phyloP scores from a whole-genome alignment of 2,329 filamentous ascomycete genomes.

The Aspergillus cejpii region DNA sequence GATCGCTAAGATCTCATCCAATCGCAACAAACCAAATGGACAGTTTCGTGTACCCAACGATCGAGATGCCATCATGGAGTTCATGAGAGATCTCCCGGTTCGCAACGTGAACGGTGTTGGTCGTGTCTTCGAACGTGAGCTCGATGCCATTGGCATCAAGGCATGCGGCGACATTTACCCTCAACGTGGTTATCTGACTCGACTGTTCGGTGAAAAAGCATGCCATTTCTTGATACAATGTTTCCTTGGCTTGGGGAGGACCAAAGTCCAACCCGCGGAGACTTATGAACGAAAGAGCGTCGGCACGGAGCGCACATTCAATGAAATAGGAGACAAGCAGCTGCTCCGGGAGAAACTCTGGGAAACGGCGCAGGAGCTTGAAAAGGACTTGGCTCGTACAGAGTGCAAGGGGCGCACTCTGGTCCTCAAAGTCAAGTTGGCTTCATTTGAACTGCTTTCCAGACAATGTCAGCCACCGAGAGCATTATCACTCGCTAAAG shows the following conservation, averaged over 20 bases:
- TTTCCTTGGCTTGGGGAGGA: constrained; percentile 79
- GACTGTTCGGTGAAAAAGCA: constrained; percentile 84
- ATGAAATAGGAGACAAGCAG: constrained; percentile 63
- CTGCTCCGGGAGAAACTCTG: constrained; percentile 70
- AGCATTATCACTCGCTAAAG: constrained; percentile 65
- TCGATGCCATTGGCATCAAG: constrained; percentile 78
- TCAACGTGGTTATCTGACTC: constrained; percentile 64
- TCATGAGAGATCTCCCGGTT: constrained; percentile 76
- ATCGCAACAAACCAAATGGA: constrained; percentile 93
- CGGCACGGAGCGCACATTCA: constrained; percentile 87
- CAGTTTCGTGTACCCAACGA: constrained; percentile 73
- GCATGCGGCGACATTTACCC: constrained; percentile 82
- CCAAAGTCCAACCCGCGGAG: constrained; percentile 75
- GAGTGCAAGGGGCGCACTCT: constrained; percentile 86
- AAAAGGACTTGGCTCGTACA: constrained; percentile 72
- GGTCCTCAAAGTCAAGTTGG: constrained; percentile 85
- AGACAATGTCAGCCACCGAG: constrained; percentile 67
- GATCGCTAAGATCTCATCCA: constrained; percentile 90
- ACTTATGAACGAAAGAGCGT: constrained; percentile 90
- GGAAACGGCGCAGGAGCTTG: constrained; percentile 75
- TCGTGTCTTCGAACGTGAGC: constrained; percentile 82
- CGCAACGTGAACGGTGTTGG: constrained; percentile 95
- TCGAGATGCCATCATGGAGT: constrained; percentile 67
- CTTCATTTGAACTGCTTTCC: constrained; percentile 87
- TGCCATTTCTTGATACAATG: constrained; percentile 79